These are phyloP conservation scores for Pseudocercospora fijiensis DNA, from an alignment of 2,329 filamentous ascomycete genomes.

Conservation along the genomic window DNA sequence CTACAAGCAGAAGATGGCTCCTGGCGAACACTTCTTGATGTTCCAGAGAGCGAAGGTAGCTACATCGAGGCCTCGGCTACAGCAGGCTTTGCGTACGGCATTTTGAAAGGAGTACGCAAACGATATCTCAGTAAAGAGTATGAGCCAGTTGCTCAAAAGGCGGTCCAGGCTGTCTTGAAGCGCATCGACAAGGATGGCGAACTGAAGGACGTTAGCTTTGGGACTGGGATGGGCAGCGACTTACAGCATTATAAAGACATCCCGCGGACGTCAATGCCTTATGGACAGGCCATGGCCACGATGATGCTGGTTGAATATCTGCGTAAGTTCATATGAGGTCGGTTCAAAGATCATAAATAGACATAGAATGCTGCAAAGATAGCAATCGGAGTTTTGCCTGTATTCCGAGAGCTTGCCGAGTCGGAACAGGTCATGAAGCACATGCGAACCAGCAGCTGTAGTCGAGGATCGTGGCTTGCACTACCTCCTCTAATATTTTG, in stretches of 20 bases:
- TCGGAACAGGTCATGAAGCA: too few species aligned
- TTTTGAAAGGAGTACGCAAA: conserved; percentile 70
- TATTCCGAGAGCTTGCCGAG: too few species aligned
- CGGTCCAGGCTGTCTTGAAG: conserved; percentile 64
- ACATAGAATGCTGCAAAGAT: neutral
- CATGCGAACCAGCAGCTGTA: too few species aligned
- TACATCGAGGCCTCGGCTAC: conserved; percentile 77
- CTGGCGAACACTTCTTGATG: conserved; percentile 73
- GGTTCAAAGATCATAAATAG: neutral
- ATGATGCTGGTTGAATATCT: conserved; percentile 76
- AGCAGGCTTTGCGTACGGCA: conserved; percentile 77
- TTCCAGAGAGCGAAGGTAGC: conserved; percentile 64
- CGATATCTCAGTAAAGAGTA: conserved; percentile 66
- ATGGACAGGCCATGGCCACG: conserved; percentile 81
- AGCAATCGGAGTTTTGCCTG: too few species aligned
- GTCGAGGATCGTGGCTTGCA: too few species aligned
- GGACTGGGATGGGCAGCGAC: conserved; percentile 71
- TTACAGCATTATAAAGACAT: conserved; percentile 78
- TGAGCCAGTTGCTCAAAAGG: conserved; percentile 61
- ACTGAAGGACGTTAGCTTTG: conserved; percentile 72
- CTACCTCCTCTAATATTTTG: too few species aligned
- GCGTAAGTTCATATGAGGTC: conserved; percentile 54
- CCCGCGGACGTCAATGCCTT: conserved; percentile 75
- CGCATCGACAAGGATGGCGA: conserved; percentile 68
- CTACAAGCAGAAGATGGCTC: conserved; percentile 62